Evolutionary conservation across 805 yeast genomes (phyloP), one percentile per base, ranked within the genome.

Genomic region (Metschnikowia gruessii): DNA sequence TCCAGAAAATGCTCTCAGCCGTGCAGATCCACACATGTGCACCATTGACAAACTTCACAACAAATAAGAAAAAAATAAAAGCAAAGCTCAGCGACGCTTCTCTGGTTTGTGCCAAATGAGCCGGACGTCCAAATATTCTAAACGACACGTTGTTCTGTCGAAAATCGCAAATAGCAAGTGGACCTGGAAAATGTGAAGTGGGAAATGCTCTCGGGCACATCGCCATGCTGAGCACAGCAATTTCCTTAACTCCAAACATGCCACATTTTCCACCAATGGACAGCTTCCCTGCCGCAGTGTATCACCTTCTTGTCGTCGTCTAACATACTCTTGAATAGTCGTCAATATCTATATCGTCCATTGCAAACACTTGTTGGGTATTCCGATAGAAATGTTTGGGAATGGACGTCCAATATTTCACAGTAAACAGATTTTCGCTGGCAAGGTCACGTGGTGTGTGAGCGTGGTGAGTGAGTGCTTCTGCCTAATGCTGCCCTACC

Each of bases 291-390:
- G 44, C 39, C 38, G 9, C 38, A 41, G 34, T 41, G 33, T 17
- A 7, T 34, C 44, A 26, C 39, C 34, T 34, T 44, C 33, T 37
- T 26, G 21, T 45, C 46, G 21, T 46, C 46, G 18, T 34, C 39
- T 42, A 38, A 76, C 81, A 64, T 76, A 78, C 83, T 64, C 82
- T 78, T 61, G 80, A 70, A 57, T 77, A 77, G 53, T 79, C 82
- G 60, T 81, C 87, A 52, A 79, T 72, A 55, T 81, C 86, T 82
- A 81, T 80, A 46, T 68, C 74, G 48, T 80, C 84, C 84, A 80
- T 79, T 18, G 37, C 33, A 37, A 33, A 18, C 33, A 39, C 42
- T 38, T 28, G 36, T 11, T 13, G 18, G 29, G 19, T 36, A 15
- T 4, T 32, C 22, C 11, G 15, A 16, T n/a, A 17, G 1, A 42